phyloP scores from a whole-genome alignment of 192 early-diverging fungal species.

The Umbelopsis sp. region DNA sequence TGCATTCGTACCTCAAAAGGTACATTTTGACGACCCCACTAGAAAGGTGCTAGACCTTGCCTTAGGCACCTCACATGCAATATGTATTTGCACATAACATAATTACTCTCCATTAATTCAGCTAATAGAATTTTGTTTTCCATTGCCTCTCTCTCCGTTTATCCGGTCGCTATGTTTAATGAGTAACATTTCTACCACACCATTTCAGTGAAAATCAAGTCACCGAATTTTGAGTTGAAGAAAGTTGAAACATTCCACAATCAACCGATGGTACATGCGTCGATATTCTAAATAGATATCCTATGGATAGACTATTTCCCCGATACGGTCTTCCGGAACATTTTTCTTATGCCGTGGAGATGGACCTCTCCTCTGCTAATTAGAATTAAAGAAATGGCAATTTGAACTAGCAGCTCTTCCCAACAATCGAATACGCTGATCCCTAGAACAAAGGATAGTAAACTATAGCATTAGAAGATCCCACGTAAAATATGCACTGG shows the following conservation, averaged over 20 bases:
- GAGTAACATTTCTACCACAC: not conserved
- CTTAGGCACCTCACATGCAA: slow-evolving; percentile 32
- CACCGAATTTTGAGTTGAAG: slow-evolving; percentile 13
- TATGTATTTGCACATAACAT: slow-evolving; percentile 25
- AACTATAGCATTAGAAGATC: not conserved
- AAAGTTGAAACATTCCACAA: slow-evolving; percentile 5
- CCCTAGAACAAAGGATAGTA: not conserved
- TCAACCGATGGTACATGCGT: not conserved
- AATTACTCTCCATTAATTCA: not conserved
- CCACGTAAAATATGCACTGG: not conserved
- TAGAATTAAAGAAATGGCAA: not conserved
- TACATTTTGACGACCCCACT: slow-evolving; percentile 18
- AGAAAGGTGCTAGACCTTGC: slow-evolving; percentile 19
- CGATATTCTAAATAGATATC: not conserved
- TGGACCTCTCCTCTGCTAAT: not conserved
- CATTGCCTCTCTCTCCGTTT: not conserved
- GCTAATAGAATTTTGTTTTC: not conserved
- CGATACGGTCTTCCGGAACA: slow-evolving; percentile 1
- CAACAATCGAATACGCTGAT: not conserved
- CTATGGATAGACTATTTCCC: slow-evolving; percentile 10
- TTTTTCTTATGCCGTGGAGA: not conserved
- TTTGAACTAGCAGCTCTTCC: not conserved
- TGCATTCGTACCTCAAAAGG: slow-evolving; percentile 29
- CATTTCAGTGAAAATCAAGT: not conserved
- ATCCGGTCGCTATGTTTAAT: not conserved